Evolutionary conservation across 2,329 filamentous ascomycete species (phyloP).

Genomic region (Aspergillus ustus): DNA sequence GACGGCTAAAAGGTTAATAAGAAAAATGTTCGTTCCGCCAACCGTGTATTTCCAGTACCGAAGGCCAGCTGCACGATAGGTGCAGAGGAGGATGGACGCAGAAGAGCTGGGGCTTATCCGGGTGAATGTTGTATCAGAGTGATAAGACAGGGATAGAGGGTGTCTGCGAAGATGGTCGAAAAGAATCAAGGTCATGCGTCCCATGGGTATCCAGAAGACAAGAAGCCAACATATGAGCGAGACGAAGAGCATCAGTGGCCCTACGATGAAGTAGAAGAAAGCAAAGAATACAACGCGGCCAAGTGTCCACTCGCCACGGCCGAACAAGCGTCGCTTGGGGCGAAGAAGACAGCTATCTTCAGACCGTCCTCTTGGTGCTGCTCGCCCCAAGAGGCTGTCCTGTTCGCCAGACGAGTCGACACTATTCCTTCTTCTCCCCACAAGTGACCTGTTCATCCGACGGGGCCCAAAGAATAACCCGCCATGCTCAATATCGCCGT

Average conservation of each 20-base stretch:
- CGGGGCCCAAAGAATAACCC: constrained; percentile 92
- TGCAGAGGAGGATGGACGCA: constrained; percentile 89
- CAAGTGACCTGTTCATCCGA: constrained; percentile 70
- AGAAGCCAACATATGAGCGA: constrained; percentile 92
- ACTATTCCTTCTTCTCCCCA: constrained; percentile 85
- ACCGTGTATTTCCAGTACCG: constrained; percentile 99
- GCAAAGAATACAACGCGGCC: constrained; percentile 94
- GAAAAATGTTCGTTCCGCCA: constrained; percentile 97
- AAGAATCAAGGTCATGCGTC: constrained; percentile 86
- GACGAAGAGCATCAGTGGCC: constrained; percentile 81
- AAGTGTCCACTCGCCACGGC: constrained; percentile 92
- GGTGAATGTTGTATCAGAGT: constrained; percentile 78
- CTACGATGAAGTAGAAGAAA: constrained; percentile 93
- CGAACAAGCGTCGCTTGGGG: constrained; percentile 85
- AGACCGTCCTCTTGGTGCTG: constrained; percentile 58
- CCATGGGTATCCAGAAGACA: constrained; percentile 99
- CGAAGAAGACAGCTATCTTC: constrained; percentile 50
- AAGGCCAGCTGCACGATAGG: constrained; percentile 89
- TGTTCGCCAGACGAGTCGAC: constrained; percentile 88
- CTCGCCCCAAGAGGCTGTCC: constrained; percentile 80
- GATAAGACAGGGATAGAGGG: constrained; percentile 89
- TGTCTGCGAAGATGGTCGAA: constrained; percentile 92
- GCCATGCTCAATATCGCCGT: constrained; percentile 92
- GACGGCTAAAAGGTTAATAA: constrained; percentile 93
- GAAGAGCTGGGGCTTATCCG: constrained; percentile 73